Conservation (phyloP, 2,329 filamentous ascomycete species). For the Acephala macrosclerotiorum region DNA sequence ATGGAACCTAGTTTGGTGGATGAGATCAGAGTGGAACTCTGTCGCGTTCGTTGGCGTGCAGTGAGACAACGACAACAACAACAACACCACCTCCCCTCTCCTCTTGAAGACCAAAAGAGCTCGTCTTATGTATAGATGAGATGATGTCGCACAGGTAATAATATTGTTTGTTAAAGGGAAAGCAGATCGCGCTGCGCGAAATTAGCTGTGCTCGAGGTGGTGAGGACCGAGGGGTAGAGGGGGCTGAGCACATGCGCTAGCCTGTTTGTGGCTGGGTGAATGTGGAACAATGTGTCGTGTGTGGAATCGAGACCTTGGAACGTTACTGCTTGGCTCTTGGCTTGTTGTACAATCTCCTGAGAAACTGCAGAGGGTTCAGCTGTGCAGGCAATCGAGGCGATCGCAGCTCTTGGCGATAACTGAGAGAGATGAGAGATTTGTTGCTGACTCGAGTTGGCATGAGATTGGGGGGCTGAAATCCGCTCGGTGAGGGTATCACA, state of each 20-base stretch:
- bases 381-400: background rate
- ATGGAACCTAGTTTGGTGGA: background rate
- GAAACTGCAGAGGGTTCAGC: background rate
- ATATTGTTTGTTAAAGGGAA: background rate
- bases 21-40: background rate
- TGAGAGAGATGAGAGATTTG: background rate
- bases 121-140: background rate
- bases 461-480: too few species aligned
- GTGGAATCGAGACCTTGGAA: background rate
- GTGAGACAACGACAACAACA: background rate
- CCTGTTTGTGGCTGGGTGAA: background rate
- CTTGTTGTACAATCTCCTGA: background rate
- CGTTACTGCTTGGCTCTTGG: background rate
- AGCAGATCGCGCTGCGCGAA: background rate
- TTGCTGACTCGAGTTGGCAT: background rate
- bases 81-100: background rate
- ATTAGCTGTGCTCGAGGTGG: background rate
- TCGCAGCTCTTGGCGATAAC: background rate
- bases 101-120: background rate
- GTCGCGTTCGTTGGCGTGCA: background rate
- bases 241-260: background rate
- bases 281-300: background rate
- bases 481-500: background rate
- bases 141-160: background rate
- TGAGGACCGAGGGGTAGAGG: background rate